These are phyloP conservation scores for Alternaria dauci DNA, from an alignment of 2,329 filamentous ascomycete species.

Conservation along the genomic window DNA sequence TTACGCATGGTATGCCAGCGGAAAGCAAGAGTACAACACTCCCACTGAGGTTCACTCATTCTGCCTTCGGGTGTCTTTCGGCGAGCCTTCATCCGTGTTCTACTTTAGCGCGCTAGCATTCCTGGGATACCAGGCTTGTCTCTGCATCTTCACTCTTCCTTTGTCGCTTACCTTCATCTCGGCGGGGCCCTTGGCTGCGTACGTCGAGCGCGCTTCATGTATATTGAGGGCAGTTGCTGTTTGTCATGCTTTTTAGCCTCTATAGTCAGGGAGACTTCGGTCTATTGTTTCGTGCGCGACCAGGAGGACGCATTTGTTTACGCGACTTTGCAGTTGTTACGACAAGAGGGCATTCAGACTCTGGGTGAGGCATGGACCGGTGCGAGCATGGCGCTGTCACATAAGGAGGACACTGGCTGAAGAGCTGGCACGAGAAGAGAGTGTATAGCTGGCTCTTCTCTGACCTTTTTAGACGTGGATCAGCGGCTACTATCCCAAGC, in stretches of 20 bases:
- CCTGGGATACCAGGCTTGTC: constrained; percentile 5
- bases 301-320: constrained; percentile 12
- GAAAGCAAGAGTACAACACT: constrained; percentile 27
- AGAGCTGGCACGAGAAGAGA: constrained; percentile 1
- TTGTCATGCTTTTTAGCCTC: constrained; percentile 4
- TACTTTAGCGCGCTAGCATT: constrained; percentile 12
- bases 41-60: constrained; percentile 18
- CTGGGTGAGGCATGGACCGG: neutral
- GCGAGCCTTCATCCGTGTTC: constrained; percentile 11
- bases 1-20: constrained; percentile 34
- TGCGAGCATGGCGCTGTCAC: neutral
- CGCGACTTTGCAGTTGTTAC: constrained; percentile 7
- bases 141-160: constrained; percentile 15
- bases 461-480: neutral
- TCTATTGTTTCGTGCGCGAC: constrained; percentile 13
- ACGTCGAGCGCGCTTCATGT: neutral
- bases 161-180: constrained; percentile 9
- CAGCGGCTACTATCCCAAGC: constrained; percentile 6
- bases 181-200: neutral
- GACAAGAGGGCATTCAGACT: neutral
- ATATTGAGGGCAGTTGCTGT: constrained; percentile 3
- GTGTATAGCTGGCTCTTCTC: neutral
- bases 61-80: constrained; percentile 31
- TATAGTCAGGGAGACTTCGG: constrained; percentile 7
- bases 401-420: neutral